phyloP scores from a whole-genome alignment of 1,139 yeast species.

The Candida sanyaensis region DNA sequence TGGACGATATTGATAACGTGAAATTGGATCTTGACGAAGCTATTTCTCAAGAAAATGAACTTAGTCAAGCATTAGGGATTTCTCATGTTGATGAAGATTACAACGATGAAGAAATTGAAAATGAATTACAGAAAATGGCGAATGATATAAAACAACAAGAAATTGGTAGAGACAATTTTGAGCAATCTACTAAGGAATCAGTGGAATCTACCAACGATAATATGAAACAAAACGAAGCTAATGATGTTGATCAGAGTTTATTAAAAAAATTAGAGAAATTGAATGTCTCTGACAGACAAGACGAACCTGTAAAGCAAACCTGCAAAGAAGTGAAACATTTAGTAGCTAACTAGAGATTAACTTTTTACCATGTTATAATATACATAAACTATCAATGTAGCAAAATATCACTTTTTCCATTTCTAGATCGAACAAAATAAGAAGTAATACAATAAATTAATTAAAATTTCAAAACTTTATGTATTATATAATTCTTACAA shows the following conservation, averaged over 20 bases:
- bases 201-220: neutral
- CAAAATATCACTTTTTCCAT: too few species aligned
- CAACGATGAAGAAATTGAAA: constrained; percentile 33
- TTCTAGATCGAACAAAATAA: neutral
- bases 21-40: constrained; percentile 45
- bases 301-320: neutral
- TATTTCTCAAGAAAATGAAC: constrained; percentile 30
- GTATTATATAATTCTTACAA: neutral
- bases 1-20: constrained; percentile 34
- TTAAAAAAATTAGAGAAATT: constrained; percentile 13
- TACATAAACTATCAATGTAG: too few species aligned
- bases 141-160: constrained; percentile 7
- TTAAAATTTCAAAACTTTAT: neutral
- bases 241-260: constrained; percentile 5
- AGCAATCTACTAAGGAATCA: constrained; percentile 12
- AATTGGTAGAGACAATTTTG: neutral
- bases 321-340: neutral
- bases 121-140: constrained; percentile 25
- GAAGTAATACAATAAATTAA: too few species aligned
- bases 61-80: constrained; percentile 33
- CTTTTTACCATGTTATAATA: too few species aligned
- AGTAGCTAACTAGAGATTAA: constrained; percentile 1
- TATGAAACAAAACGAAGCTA: neutral
- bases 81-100: constrained; percentile 14
- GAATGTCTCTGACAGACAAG: constrained; percentile 5